phyloP scores from a whole-genome alignment of 805 yeast genomes.

The Candida maris region DNA sequence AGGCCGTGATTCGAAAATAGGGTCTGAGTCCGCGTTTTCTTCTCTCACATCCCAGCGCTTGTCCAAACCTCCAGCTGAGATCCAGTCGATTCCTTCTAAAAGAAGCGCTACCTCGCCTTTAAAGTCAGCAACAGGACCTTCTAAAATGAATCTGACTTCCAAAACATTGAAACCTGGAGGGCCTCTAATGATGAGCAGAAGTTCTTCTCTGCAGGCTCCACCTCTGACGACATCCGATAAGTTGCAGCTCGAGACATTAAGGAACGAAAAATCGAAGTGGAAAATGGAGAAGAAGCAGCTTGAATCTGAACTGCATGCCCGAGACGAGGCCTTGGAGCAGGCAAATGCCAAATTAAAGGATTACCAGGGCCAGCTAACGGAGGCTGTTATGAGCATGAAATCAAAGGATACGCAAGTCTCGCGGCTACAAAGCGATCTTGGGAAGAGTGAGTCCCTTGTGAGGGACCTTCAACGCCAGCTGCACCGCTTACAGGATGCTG shows the following conservation, averaged over 20 bases:
- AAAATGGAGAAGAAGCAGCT: slow-evolving; percentile 30
- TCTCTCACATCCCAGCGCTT: slow-evolving; percentile 12
- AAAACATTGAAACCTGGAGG: slow-evolving; percentile 22
- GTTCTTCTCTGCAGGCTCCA: slow-evolving; percentile 16
- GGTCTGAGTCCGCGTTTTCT: slow-evolving; percentile 6
- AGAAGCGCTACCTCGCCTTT: slow-evolving; percentile 71
- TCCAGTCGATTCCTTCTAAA: slow-evolving; percentile 50
- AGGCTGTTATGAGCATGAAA: slow-evolving; percentile 48
- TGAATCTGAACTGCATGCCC: slow-evolving; percentile 27
- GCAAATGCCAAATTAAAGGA: slow-evolving; percentile 37
- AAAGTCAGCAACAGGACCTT: slow-evolving; percentile 28
- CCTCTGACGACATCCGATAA: slow-evolving; percentile 28
- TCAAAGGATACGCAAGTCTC: slow-evolving; percentile 68
- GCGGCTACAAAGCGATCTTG: slow-evolving; percentile 59
- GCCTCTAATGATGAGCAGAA: slow-evolving; percentile 13
- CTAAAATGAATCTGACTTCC: slow-evolving; percentile 27
- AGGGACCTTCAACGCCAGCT: slow-evolving; percentile 21
- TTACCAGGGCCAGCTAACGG: slow-evolving; percentile 48
- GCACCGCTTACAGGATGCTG: slow-evolving; percentile 11
- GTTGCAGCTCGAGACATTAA: slow-evolving; percentile 47
- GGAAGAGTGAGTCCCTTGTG: slow-evolving; percentile 47
- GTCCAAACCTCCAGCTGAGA: slow-evolving; percentile 10
- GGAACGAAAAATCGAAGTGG: slow-evolving; percentile 53
- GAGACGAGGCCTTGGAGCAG: slow-evolving; percentile 29
- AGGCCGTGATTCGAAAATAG: slow-evolving; percentile 2